A percentile compares a stretch with the other conserved stretches of the same genome.
Conservation (phyloP, 1,139 yeast species). For the Protomyces inouyei region DNA sequence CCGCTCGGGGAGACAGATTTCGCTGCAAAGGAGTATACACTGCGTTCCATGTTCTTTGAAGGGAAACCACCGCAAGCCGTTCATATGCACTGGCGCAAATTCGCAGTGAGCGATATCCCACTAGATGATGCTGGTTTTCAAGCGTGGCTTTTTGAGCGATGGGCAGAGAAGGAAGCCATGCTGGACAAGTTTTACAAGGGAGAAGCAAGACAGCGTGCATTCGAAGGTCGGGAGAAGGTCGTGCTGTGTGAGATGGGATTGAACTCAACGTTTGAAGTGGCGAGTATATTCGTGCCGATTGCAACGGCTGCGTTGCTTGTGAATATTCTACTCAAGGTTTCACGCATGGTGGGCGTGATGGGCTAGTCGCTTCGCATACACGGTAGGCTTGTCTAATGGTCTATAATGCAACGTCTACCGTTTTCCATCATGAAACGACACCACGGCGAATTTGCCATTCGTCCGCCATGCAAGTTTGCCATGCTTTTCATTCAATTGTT, state of each 20-base stretch:
- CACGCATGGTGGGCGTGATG: neutral
- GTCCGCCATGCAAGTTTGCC: conserved; percentile 30
- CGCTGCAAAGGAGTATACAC: conserved; percentile 73
- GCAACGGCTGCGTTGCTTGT: neutral
- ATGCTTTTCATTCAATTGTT: conserved; percentile 45
- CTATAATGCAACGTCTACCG: neutral
- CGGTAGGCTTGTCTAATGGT: neutral
- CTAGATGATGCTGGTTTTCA: conserved; percentile 7
- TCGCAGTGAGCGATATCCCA: conserved; percentile 20
- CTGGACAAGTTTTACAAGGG: neutral
- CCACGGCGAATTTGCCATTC: conserved; percentile 30
- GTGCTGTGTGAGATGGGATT: neutral
- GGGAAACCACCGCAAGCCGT: conserved; percentile 70
- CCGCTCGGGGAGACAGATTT: conserved; percentile 58
- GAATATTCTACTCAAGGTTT: neutral
- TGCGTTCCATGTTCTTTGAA: conserved; percentile 56
- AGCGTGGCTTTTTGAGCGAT: conserved; percentile 10
- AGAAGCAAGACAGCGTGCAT: neutral
- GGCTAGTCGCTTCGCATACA: neutral
- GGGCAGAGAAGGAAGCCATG: conserved; percentile 21
- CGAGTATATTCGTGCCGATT: neutral
- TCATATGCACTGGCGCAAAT: conserved; percentile 36
- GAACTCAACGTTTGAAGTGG: neutral
- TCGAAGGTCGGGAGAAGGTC: neutral
- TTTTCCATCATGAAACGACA: conserved; percentile 23